These are phyloP conservation scores for Trapa incisa DNA, from an alignment of 345 rosid species.

Conservation along the genomic window DNA sequence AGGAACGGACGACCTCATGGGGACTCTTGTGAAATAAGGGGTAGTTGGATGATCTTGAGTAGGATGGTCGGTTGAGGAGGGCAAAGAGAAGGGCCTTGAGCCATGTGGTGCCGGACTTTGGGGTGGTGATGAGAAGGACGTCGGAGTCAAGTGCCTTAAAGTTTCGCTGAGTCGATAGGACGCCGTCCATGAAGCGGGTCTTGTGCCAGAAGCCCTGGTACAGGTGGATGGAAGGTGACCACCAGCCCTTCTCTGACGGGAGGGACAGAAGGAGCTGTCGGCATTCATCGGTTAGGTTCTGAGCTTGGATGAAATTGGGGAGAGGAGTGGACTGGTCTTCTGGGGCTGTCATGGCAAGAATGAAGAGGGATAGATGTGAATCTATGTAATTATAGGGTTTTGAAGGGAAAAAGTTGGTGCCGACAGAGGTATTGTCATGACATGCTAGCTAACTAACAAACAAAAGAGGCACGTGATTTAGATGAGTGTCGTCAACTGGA, in stretches of 20 bases:
- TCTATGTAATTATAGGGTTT: not conserved
- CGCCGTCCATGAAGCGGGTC: conserved; percentile 1
- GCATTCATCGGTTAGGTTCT: conserved; percentile 6
- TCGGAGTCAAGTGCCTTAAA: conserved; percentile 9
- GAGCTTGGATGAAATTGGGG: conserved; percentile 1
- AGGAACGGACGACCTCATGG: conserved; percentile 9
- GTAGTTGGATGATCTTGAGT: not conserved
- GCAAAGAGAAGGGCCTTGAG: conserved; percentile 14
- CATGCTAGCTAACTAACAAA: no score
- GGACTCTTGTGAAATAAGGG: conserved; percentile 8
- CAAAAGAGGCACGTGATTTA: no score
- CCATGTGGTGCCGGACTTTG: conserved; percentile 18
- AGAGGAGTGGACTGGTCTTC: not conserved
- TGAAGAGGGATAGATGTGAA: not conserved
- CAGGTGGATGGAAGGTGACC: not conserved
- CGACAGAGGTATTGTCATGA: no score
- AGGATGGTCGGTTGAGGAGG: conserved; percentile 4
- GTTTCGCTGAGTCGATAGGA: conserved; percentile 4
- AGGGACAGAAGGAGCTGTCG: conserved; percentile 3
- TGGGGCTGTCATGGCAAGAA: not conserved
- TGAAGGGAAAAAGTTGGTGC: no score
- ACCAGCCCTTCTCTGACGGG: conserved; percentile 7
- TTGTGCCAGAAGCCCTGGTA: conserved; percentile 12
- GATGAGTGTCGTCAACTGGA: no score
- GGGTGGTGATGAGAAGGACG: conserved; percentile 11